phyloP scores from a whole-genome alignment of 2,329 filamentous ascomycete species.

The Fusarium paranaense region DNA sequence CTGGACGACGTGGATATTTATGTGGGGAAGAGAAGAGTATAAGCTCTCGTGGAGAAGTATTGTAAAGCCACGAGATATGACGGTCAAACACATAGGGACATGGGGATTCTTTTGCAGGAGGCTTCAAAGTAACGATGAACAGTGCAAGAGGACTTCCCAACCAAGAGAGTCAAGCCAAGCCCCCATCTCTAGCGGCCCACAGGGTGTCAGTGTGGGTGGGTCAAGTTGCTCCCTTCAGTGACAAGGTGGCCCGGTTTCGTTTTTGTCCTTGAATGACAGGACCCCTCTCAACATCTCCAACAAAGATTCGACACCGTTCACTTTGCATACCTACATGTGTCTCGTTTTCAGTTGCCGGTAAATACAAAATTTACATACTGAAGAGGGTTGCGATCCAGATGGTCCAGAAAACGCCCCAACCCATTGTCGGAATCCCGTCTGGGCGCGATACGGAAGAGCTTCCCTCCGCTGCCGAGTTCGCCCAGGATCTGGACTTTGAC shows the following conservation, averaged over 20 bases:
- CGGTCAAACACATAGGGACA: neutral
- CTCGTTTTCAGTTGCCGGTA: neutral
- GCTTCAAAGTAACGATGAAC: neutral
- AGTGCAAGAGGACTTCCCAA: neutral
- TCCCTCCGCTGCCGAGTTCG: neutral
- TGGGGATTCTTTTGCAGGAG: neutral
- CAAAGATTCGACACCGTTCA: neutral
- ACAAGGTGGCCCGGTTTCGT: neutral
- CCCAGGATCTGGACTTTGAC: neutral
- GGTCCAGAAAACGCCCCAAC: neutral
- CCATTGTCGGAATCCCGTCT: neutral
- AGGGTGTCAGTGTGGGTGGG: neutral
- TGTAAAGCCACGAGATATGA: no score
- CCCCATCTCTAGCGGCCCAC: neutral
- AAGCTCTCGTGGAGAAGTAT: neutral
- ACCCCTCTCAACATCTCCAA: neutral
- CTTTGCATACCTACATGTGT: neutral
- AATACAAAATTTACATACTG: neutral
- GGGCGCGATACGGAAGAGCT: neutral
- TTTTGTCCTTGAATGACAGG: neutral
- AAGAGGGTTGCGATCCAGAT: neutral
- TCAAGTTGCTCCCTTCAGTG: neutral
- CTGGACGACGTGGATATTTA: neutral
- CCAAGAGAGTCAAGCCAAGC: neutral
- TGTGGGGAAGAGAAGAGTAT: neutral